These are phyloP conservation scores for Tetrahymena malaccensis DNA, from an alignment of 73 alveolate species.

Conservation along the genomic window DNA sequence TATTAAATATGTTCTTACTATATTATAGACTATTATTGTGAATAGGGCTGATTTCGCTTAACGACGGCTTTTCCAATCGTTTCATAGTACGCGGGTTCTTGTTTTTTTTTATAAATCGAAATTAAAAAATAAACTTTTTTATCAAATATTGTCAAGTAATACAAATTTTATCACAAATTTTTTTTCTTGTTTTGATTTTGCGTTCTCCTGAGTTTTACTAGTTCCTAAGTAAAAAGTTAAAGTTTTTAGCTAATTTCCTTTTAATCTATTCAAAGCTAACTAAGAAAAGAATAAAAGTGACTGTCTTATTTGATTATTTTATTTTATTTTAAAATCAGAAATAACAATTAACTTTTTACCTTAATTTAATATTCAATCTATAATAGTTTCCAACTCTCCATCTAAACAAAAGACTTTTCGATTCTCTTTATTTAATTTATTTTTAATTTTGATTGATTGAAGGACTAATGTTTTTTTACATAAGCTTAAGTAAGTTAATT, in stretches of 20 bases:
- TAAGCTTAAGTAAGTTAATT: not conserved
- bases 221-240: not conserved
- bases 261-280: no score
- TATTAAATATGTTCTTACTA: not conserved
- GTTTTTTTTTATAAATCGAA: not conserved
- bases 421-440: not conserved
- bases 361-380: not conserved
- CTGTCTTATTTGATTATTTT: not conserved
- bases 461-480: no score
- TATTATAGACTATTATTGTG: not conserved
- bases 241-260: not conserved
- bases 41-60: not conserved
- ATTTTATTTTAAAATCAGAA: not conserved
- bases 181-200: not conserved
- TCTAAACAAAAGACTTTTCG: not conserved
- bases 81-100: not conserved
- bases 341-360: not conserved
- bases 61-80: not conserved
- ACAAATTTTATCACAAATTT: not conserved
- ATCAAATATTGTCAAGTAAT: not conserved
- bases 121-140: not conserved
- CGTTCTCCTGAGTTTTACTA: not conserved
- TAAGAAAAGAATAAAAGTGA: not conserved
- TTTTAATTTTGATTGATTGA: not conserved
- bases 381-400: not conserved